Base-by-base conservation (phyloP, 345 rosid genomes). In the Crucihimalaya himalaica region DNA sequence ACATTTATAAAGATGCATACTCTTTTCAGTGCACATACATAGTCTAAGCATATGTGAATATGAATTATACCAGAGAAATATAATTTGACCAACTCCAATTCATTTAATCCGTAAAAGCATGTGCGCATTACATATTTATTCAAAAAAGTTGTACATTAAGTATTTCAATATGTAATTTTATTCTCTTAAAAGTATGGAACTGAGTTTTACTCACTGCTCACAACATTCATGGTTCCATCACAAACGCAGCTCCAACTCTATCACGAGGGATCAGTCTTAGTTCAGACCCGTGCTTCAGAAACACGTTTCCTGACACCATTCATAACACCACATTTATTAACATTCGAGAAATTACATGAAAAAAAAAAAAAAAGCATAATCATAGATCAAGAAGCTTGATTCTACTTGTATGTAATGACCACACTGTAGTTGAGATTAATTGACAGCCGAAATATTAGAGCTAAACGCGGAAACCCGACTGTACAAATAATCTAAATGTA, bases 241-340 rank as follows among this genome's bases (percentile, higher is more conserved):
- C 18, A 53, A 64, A 71, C 9, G 68, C 78, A 70, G 86, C 82
- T 84, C 99, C 99, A 58, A 95, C 99, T 70, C 97, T 81, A 59
- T 95, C 99, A 3, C 99, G 96, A 16, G 99, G 99, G 54, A 95
- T 95, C 60, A 95, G 85, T 18, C 97, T 96, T 32, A 95, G 91
- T 46, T 92, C 97, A 4, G 97, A 89, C 2, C 99, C 99, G 78
- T 95, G 99, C 77, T 92, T 95, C 72, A 95, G 87, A 76, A 95
- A 95, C 76, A 95, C 97, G 71, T 92, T 95, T 50, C 99, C 99
- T 95, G 80, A 42, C 34, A 66, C 56, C 75, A 64, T 14, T 20
- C 67, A 47, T 14, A 11, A 58, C 23, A 73, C 34, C 58, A 39
- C 16, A 48, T 21, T 43, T 28, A 32, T 75, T 40, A 59, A 39